phyloP scores from a whole-genome alignment of 345 rosid genomes.

The Garcia nutans region DNA sequence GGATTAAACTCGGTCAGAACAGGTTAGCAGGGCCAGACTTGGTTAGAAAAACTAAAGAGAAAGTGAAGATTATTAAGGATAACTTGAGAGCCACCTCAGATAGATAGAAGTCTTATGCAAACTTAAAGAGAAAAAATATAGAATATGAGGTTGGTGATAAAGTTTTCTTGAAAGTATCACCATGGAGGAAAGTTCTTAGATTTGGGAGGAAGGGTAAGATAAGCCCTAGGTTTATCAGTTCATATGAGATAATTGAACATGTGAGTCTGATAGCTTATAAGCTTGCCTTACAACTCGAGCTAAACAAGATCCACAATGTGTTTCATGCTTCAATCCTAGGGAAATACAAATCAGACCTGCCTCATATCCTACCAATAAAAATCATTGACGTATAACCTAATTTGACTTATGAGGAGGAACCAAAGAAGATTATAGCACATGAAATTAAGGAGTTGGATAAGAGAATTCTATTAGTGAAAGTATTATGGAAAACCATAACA shows the following conservation, averaged over 20 bases:
- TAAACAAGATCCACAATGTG: too few species aligned
- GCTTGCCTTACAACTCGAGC: background rate
- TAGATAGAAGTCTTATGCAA: background rate
- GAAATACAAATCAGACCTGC: too few species aligned
- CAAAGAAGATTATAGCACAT: too few species aligned
- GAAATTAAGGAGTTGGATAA: too few species aligned
- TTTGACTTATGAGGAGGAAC: too few species aligned
- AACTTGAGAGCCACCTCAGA: background rate
- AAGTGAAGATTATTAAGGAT: background rate
- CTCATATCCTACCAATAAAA: too few species aligned
- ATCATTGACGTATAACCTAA: too few species aligned
- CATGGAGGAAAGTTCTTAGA: background rate
- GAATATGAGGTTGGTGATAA: background rate
- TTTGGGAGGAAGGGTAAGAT: background rate
- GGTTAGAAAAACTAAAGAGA: background rate
- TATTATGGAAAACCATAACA: too few species aligned
- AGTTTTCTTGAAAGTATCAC: background rate
- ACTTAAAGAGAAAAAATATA: too few species aligned
- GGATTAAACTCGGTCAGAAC: background rate
- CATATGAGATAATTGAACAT: background rate
- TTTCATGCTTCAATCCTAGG: too few species aligned
- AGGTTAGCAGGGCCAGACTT: background rate
- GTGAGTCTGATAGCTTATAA: background rate
- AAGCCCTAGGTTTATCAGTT: background rate
- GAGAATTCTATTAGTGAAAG: too few species aligned